Evolutionary conservation across 257 asterid species (phyloP).

Genomic region (Vinca minor): DNA sequence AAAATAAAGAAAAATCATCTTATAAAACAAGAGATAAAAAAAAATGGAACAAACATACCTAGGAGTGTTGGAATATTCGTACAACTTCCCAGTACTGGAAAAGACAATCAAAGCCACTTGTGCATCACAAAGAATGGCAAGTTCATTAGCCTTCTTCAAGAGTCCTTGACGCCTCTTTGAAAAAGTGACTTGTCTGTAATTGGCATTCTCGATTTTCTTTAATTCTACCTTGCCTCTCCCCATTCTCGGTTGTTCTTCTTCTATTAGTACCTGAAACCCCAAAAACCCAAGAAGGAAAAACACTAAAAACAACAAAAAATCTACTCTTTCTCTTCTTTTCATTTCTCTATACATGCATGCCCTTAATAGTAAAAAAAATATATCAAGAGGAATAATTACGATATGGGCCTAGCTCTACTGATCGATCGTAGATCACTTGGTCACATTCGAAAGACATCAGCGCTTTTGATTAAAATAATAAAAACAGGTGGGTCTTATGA

Average conservation of each 20-base stretch:
- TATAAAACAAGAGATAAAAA: no score
- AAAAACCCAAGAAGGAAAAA: constrained; percentile 11
- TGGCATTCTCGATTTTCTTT: constrained; percentile 67
- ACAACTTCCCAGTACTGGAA: constrained; percentile 65
- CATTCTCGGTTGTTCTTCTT: constrained; percentile 34
- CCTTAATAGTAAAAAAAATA: no score
- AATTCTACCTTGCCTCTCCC: constrained; percentile 79
- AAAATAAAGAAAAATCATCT: neutral
- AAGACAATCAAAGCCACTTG: constrained; percentile 68
- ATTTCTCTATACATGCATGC: constrained; percentile 8
- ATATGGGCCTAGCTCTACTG: no score
- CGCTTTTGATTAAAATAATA: no score
- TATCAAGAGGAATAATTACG: no score
- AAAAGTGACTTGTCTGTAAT: constrained; percentile 69
- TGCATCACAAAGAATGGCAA: constrained; percentile 69
- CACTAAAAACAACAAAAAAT: constrained; percentile 2
- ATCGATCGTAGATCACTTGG: no score
- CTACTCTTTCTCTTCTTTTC: neutral
- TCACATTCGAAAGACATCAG: no score
- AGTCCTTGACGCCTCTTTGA: constrained; percentile 65
- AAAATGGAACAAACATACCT: constrained; percentile 32
- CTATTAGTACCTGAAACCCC: constrained; percentile 14
- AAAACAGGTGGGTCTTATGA: no score
- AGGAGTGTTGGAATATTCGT: constrained; percentile 45
- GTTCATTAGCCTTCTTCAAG: constrained; percentile 71